Percentiles rank a stretch among this genome's conserved stretches.
Conservation (phyloP, 1,284 basidiomycete genomes). For the Melampsora abietis-canadensis region DNA sequence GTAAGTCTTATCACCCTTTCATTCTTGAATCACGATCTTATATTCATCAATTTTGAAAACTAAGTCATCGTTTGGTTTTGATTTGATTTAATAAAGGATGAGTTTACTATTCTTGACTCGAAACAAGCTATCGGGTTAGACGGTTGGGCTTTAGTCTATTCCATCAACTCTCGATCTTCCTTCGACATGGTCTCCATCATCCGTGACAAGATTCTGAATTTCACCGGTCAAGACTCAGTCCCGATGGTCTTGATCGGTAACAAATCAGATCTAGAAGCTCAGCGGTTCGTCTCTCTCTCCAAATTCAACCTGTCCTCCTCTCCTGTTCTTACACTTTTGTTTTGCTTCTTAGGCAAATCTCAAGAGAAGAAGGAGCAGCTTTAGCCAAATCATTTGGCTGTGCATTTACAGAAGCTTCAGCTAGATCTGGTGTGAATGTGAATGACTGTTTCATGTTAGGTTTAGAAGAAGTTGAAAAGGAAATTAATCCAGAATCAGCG, state of each 20-base stretch:
- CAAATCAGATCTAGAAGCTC: conserved; percentile 37
- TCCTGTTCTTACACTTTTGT: background rate
- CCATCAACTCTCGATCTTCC: conserved; percentile 29
- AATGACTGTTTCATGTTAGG: conserved; percentile 22
- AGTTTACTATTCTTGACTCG: conserved; percentile 47
- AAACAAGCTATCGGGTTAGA: conserved; percentile 52
- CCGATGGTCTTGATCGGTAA: conserved; percentile 41
- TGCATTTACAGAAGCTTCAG: conserved; percentile 37
- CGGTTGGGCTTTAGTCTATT: conserved; percentile 46
- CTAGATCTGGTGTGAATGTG: conserved; percentile 37
- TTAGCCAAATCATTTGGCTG: conserved; percentile 25
- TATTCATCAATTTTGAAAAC: background rate
- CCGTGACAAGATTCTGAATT: conserved; percentile 36
- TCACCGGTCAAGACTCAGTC: conserved; percentile 30
- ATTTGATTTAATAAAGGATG: conserved; percentile 12
- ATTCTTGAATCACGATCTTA: background rate
- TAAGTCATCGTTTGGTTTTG: too few relatives aligned
- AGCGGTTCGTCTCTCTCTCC: conserved; percentile 14
- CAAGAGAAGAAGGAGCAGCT: conserved; percentile 25
- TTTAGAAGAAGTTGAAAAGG: conserved; percentile 36
- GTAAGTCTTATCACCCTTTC: conserved; percentile 50
- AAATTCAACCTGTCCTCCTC: background rate
- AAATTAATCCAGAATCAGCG: conserved; percentile 36
- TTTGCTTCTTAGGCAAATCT: conserved; percentile 18
- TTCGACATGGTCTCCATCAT: conserved; percentile 43